Percentiles rank a stretch among this genome's conserved stretches.
Evolutionary conservation across 257 asterid genomes (phyloP).

Genomic region (Jasminum sambac): DNA sequence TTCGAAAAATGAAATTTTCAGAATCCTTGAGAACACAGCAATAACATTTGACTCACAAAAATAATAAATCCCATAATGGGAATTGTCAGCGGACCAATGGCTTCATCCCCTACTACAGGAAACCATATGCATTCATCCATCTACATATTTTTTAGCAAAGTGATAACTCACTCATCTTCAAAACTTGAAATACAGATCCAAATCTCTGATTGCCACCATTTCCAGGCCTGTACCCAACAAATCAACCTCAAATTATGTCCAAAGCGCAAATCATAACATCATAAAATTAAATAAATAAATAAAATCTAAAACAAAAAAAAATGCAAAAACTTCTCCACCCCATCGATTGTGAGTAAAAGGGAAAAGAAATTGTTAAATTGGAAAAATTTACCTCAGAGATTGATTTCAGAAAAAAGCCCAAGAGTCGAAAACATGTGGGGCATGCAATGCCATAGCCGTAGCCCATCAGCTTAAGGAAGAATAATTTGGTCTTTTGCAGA

Average conservation of each 20-base stretch:
- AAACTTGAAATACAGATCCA: constrained; percentile 26
- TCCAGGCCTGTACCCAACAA: constrained; percentile 28
- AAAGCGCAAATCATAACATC: neutral
- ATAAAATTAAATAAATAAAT: neutral
- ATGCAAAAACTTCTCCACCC: neutral
- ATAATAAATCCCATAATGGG: constrained; percentile 29
- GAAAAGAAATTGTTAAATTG: neutral
- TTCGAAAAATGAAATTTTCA: neutral
- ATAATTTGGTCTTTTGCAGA: neutral
- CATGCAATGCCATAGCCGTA: constrained; percentile 1
- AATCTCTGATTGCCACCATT: constrained; percentile 20
- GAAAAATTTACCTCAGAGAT: neutral
- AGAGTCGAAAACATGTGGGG: neutral
- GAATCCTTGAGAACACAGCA: constrained; percentile 21
- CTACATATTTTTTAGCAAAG: constrained; percentile 37
- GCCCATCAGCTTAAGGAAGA: neutral
- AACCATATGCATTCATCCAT: constrained; percentile 32
- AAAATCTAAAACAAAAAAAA: neutral
- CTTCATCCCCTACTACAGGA: constrained; percentile 60
- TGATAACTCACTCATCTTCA: constrained; percentile 29
- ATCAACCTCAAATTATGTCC: neutral
- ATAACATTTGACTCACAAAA: constrained; percentile 23
- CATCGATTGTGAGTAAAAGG: neutral
- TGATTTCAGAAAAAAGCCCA: neutral
- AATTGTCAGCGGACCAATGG: constrained; percentile 64